Base-by-base conservation (phyloP, 176 grass and related monocot species). In the Aegilops speltoides region DNA sequence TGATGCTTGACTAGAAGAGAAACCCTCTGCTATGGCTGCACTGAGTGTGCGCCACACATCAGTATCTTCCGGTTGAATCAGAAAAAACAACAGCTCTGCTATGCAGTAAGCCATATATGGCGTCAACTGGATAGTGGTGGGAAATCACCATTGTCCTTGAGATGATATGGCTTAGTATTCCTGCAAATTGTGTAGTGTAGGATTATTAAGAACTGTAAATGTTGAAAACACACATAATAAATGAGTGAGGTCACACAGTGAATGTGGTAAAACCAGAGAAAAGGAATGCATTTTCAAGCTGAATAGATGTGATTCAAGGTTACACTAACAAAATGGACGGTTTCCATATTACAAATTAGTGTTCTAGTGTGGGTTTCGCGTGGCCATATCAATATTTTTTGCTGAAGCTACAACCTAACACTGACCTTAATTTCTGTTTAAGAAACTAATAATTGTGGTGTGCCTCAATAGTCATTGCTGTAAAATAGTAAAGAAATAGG, bases 101-200 rank as follows among this genome's bases (percentile, higher is more conserved):
- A 76, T 25, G 66, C 8, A 63, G 32, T 45, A 50, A 81, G 82
- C 59, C 52, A 75, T 31, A 26, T 54, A 78, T 45, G 65, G 15
- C 11, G 15, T 92, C 81, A 98, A 83, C 90, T 86, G 6, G 88
- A 85, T 62, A 98, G 87, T 64, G 96, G 93, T 31, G 96, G 96
- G 82, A 98, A 98, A 76, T 98, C 96, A 23, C 71, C 85, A 19
- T 89, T 91, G 79, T 98, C 92, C 84, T 94, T 98, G 23, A 98
- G 93, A 79, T 59, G 82, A 85, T 96, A 98, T 54, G 72, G 75
- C 77, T 90, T 77, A 75, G 11, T 83, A 71, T 70, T 83, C 90
- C 96, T 96, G 85, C 64, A 75, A 74, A 66, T 68, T 79, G 31
- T 90, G 40, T 64, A 75, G 67, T 67, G 74, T 33, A 4, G 22